A percentile compares a stretch with the other conserved stretches of the same genome.
Conservation (phyloP, 139 green algal species). For the Coelastrella sp. region DNA sequence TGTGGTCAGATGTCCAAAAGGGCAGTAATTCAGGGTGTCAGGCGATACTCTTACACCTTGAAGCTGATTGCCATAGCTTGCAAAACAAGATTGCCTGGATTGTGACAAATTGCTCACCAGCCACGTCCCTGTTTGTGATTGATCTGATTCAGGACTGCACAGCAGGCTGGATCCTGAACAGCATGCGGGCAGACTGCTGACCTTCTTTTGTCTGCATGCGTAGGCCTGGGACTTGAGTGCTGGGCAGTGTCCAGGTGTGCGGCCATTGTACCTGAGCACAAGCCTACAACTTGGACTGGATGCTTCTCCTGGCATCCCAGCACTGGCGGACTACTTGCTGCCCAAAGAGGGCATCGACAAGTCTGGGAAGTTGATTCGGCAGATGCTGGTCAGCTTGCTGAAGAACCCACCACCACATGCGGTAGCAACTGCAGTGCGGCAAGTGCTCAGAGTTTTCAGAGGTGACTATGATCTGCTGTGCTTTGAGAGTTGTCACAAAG, state of each 20-base stretch:
- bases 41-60: neutral
- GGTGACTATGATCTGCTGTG: neutral
- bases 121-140: too few relatives aligned
- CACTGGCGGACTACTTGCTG: neutral
- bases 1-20: neutral
- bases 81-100: neutral
- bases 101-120: neutral
- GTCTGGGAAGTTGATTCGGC: neutral
- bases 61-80: neutral
- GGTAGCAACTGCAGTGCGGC: neutral
- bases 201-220: neutral
- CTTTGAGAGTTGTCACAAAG: neutral
- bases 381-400: neutral
- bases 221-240: neutral
- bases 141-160: too few relatives aligned
- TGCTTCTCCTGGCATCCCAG: neutral
- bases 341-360: neutral
- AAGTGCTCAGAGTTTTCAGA: neutral
- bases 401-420: neutral
- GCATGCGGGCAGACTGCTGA: neutral
- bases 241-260: neutral
- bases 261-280: constrained; percentile 32
- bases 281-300: constrained; percentile 46
- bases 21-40: neutral
- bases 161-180: neutral